A percentile compares a stretch with the other conserved stretches of the same genome.
Evolutionary conservation across 208 protist species (phyloP).

Genomic region (Leishmania guyanensis): DNA sequence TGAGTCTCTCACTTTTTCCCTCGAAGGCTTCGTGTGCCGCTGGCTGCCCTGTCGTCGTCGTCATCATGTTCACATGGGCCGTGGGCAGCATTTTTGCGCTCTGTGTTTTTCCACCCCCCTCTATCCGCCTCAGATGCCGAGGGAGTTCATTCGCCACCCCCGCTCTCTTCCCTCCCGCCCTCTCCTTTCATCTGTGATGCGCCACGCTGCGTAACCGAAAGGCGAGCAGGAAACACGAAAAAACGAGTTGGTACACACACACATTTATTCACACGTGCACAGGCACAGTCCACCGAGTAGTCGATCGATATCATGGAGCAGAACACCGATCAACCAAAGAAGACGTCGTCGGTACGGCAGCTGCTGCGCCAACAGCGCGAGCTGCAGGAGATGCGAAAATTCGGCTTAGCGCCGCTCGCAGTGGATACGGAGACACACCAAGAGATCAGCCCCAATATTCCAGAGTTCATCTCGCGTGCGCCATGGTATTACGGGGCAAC

Average conservation of each 20-base stretch:
- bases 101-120: too few species aligned
- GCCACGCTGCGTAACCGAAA: background rate
- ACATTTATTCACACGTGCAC: background rate
- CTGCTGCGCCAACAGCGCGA: constrained; percentile 77
- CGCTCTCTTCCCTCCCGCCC: background rate
- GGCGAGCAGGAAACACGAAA: background rate
- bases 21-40: background rate
- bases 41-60: background rate
- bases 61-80: background rate
- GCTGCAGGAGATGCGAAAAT: constrained; percentile 88
- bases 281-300: background rate
- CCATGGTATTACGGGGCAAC: constrained; percentile 94
- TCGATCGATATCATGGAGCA: constrained; percentile 9
- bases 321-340: constrained; percentile 5
- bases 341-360: constrained; percentile 57
- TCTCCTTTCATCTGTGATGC: background rate
- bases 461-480: constrained; percentile 97
- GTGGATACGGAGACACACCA: constrained; percentile 77
- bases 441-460: constrained; percentile 98
- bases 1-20: background rate
- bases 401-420: constrained; percentile 80
- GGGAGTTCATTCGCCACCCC: background rate
- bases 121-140: background rate
- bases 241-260: background rate
- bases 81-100: background rate